A percentile compares a stretch with the other conserved stretches of the same genome.
These are phyloP conservation scores for Hemisphaericaspora subhashii DNA, from an alignment of 1,139 yeast genomes.

Conservation along the genomic window DNA sequence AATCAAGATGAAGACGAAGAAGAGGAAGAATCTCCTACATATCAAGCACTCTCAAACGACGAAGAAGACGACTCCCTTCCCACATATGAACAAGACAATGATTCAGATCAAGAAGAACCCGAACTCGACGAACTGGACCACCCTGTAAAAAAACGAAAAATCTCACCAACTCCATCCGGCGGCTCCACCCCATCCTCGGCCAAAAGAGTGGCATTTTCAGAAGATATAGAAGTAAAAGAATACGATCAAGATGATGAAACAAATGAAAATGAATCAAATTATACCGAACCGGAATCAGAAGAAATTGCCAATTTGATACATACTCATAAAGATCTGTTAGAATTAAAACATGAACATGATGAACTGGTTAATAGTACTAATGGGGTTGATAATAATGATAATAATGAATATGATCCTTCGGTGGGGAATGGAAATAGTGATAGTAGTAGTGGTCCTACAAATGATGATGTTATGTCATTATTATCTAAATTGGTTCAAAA, in stretches of 20 bases:
- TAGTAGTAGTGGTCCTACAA: too few relatives aligned
- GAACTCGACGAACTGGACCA: background rate
- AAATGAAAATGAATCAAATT: constrained; percentile 23
- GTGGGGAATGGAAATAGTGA: constrained; percentile 12
- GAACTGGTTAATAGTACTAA: constrained; percentile 9
- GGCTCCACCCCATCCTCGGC: constrained; percentile 29
- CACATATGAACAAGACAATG: constrained; percentile 27
- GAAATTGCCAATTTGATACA: constrained; percentile 19
- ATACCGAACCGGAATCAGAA: constrained; percentile 21
- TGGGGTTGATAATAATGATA: constrained; percentile 10
- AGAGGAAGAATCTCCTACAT: constrained; percentile 15
- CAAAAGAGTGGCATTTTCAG: constrained; percentile 47
- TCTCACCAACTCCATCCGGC: constrained; percentile 25
- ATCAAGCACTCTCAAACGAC: constrained; percentile 7
- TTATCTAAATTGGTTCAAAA: constrained; percentile 34
- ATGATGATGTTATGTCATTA: constrained; percentile 30
- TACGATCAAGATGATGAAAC: constrained; percentile 38
- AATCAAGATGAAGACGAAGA: constrained; percentile 20
- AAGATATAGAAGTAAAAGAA: constrained; percentile 47
- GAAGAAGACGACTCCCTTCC: constrained; percentile 28
- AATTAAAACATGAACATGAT: constrained; percentile 29
- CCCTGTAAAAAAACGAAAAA: constrained; percentile 19
- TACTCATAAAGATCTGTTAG: constrained; percentile 34
- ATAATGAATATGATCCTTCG: constrained; percentile 24
- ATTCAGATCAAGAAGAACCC: constrained; percentile 13